These are phyloP conservation scores for Phoma sp. DNA, from an alignment of 2,329 filamentous ascomycete genomes.

Conservation along the genomic window DNA sequence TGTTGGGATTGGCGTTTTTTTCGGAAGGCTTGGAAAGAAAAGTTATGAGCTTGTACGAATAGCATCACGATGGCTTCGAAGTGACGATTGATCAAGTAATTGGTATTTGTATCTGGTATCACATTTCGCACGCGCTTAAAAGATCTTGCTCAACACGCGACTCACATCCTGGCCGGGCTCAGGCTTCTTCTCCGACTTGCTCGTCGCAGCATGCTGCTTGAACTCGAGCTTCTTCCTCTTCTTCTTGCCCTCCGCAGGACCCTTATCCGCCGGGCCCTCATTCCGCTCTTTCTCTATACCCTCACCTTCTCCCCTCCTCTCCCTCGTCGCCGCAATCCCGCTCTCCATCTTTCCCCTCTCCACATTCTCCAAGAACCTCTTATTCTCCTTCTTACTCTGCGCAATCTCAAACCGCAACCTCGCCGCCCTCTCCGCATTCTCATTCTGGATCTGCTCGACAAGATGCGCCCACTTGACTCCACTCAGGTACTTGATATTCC, in stretches of 20 bases:
- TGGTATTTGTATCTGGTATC: neutral
- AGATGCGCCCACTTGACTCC: conserved; percentile 79
- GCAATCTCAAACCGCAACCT: conserved; percentile 79
- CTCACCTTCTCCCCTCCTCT: conserved; percentile 55
- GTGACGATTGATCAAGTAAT: too few relatives aligned
- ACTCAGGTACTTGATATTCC: conserved; percentile 81
- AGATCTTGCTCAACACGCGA: conserved; percentile 47
- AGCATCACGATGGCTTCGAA: too few relatives aligned
- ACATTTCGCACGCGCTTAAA: conserved; percentile 23
- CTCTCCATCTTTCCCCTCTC: conserved; percentile 79
- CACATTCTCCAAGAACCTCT: conserved; percentile 78
- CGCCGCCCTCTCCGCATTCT: conserved; percentile 79
- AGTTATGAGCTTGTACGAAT: too few relatives aligned
- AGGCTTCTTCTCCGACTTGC: conserved; percentile 41
- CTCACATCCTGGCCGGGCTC: conserved; percentile 40
- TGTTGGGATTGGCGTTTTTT: conserved; percentile 11
- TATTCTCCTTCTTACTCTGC: conserved; percentile 78
- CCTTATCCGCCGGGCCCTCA: neutral
- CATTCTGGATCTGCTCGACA: conserved; percentile 78
- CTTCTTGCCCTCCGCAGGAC: conserved; percentile 27
- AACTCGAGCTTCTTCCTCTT: conserved; percentile 59
- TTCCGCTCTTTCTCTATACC: conserved; percentile 21
- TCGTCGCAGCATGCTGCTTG: conserved; percentile 66
- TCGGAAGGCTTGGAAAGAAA: neutral
- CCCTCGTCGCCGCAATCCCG: conserved; percentile 61